Conservation (phyloP, 306 rosid species). For the Casuarina glauca region DNA sequence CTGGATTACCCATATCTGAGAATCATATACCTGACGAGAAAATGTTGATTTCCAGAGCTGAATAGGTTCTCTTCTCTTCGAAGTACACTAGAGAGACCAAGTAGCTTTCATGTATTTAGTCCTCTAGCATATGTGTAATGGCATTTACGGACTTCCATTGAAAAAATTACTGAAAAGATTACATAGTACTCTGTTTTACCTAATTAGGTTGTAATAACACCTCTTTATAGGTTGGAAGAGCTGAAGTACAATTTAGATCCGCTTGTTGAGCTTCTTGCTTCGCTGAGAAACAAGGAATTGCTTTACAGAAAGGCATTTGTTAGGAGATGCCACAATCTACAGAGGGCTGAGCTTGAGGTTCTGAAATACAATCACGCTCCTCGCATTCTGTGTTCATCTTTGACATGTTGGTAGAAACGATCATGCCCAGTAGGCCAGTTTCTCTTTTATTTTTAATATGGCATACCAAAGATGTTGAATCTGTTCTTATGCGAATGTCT, state of each 20-base stretch:
- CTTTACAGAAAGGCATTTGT: constrained; percentile 61
- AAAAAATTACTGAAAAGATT: too few relatives aligned
- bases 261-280: constrained; percentile 29
- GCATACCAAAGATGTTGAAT: not conserved
- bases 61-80: too few relatives aligned
- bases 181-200: not conserved
- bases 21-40: too few relatives aligned
- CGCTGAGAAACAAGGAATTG: constrained; percentile 46
- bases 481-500: not conserved
- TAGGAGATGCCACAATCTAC: constrained; percentile 74
- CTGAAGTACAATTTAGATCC: constrained; percentile 46
- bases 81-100: too few relatives aligned
- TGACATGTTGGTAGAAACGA: not conserved
- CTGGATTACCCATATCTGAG: too few relatives aligned
- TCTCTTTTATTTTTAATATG: not conserved
- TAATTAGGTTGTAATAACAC: constrained; percentile 10
- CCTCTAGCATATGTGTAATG: not conserved
- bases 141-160: not conserved
- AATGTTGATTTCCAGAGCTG: too few relatives aligned
- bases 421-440: not conserved
- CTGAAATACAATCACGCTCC: not conserved
- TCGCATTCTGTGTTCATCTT: constrained; percentile 1
- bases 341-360: constrained; percentile 82
- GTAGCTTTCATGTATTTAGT: not conserved
- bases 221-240: constrained; percentile 53